Conservation (phyloP, 345 rosid species). For the Noccaea bulbosa region DNA sequence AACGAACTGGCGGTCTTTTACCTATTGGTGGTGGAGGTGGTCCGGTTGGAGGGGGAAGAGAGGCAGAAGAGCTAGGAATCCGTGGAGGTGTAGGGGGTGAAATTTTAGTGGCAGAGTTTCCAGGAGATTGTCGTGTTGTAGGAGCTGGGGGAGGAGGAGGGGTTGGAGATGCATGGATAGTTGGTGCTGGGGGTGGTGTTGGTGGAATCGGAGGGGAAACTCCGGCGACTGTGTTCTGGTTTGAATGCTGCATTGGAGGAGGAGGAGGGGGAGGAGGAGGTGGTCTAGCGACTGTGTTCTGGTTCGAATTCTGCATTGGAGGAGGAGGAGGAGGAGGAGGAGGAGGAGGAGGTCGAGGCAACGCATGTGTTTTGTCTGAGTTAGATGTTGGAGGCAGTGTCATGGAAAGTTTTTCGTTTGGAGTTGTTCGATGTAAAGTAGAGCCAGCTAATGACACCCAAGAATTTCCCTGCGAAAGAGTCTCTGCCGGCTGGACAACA, state of each 20-base stretch:
- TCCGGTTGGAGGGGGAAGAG: constrained; percentile 47
- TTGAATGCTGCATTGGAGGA: constrained; percentile 16
- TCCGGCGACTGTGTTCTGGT: constrained; percentile 17
- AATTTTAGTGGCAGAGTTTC: constrained; percentile 34
- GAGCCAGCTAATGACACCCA: constrained; percentile 42
- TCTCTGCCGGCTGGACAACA: background rate
- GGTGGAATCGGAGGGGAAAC: constrained; percentile 26
- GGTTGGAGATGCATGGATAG: constrained; percentile 38
- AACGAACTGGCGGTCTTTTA: constrained; percentile 20
- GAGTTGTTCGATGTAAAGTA: constrained; percentile 18
- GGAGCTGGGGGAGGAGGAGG: constrained; percentile 44
- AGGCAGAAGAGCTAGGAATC: constrained; percentile 46
- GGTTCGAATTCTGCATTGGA: no score
- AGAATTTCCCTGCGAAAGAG: constrained; percentile 37
- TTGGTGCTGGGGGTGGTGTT: constrained; percentile 19
- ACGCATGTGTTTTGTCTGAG: constrained; percentile 1
- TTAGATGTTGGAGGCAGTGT: constrained; percentile 37
- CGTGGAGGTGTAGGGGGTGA: constrained; percentile 59
- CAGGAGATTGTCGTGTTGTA: constrained; percentile 44
- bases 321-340: no score
- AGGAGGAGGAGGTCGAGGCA: background rate
- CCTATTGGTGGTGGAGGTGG: constrained; percentile 56
- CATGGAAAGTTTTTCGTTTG: constrained; percentile 30
- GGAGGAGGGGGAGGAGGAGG: constrained; percentile 29
- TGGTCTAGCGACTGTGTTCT: no score